Evolutionary conservation across 176 grass and related monocot species (phyloP), one percentile per base, ranked within the genome.

Genomic region (Cymbopogon citratus): DNA sequence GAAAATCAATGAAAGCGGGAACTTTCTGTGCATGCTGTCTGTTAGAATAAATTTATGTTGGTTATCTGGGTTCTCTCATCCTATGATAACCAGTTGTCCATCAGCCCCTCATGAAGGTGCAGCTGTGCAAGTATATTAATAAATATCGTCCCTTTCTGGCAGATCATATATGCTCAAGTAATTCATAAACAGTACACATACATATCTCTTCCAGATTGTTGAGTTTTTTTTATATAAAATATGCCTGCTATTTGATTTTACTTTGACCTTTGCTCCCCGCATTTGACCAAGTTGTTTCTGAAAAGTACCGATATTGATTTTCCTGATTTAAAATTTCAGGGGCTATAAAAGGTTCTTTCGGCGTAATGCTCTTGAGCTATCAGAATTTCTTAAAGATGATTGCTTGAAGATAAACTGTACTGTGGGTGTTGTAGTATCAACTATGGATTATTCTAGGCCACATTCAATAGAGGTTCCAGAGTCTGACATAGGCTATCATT

Each of bases 321-420:
- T 76, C 57, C 21, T 63, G 14, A 45, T 88, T 15, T 79, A 5
- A 73, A 61, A 85, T 85, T 76, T 83, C 84, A 97, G 94, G 94
- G 94, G 94, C 75, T 97, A 94, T 76, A 97, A 94, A 77, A 87
- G 92, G 38, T 94, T 97, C 81, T 97, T 91, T 94, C 41, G 6
- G 62, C 36, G 35, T 38, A 38, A 38, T 38, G 6, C 36, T 38
- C 36, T 38, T 38, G 36, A 38, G 36, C 4, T 7, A 38, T 38
- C 36, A 38, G 36, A 38, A 1, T 38, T 38, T 38, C 36, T 38
- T 38, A 38, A 38, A 38, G 4, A 38, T 38, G 36, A 38, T 38
- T 7, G 36, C 6, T 38, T 38, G 36, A 38, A 38, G 36, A 38
- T 38, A 38, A 38, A 7, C 36, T 38, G 36, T 38, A 38, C 36